phyloP scores from a whole-genome alignment of 1,284 basidiomycete genomes.

The Termitomyces sp. region DNA sequence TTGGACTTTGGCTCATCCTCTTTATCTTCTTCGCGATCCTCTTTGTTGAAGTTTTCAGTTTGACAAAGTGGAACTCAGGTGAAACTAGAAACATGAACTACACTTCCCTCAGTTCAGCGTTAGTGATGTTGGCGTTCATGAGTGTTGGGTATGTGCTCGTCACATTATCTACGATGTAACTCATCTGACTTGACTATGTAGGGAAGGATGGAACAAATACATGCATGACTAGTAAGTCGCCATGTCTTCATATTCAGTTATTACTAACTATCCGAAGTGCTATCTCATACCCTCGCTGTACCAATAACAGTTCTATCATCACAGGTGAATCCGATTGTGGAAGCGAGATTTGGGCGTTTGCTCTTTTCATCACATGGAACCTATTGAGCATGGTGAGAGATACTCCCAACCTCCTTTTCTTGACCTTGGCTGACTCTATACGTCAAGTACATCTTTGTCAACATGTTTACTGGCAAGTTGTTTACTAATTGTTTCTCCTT shows the following conservation, averaged over 20 bases:
- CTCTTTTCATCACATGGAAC: constrained; percentile 95
- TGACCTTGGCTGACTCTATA: neutral
- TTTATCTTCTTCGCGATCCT: constrained; percentile 93
- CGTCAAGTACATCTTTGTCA: constrained; percentile 85
- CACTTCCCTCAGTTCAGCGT: constrained; percentile 70
- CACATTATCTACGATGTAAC: neutral
- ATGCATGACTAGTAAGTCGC: constrained; percentile 87
- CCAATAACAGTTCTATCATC: constrained; percentile 49
- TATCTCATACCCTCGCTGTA: constrained; percentile 79
- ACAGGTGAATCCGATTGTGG: constrained; percentile 83
- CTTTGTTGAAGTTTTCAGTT: constrained; percentile 87
- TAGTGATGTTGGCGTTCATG: constrained; percentile 85
- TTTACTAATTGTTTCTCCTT: neutral
- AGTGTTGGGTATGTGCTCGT: constrained; percentile 56
- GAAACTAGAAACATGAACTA: constrained; percentile 81
- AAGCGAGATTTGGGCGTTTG: constrained; percentile 79
- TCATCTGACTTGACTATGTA: constrained; percentile 27
- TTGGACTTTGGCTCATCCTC: constrained; percentile 86
- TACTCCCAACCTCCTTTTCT: neutral
- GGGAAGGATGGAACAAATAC: constrained; percentile 91
- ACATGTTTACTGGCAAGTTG: constrained; percentile 80
- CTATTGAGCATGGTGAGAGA: constrained; percentile 85
- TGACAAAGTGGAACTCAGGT: constrained; percentile 82
- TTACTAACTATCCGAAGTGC: constrained; percentile 41
- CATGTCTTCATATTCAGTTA: constrained; percentile 8